Base-by-base conservation (phyloP, 495 filamentous ascomycete genomes). In the Hypomontagnella submonticulosa region DNA sequence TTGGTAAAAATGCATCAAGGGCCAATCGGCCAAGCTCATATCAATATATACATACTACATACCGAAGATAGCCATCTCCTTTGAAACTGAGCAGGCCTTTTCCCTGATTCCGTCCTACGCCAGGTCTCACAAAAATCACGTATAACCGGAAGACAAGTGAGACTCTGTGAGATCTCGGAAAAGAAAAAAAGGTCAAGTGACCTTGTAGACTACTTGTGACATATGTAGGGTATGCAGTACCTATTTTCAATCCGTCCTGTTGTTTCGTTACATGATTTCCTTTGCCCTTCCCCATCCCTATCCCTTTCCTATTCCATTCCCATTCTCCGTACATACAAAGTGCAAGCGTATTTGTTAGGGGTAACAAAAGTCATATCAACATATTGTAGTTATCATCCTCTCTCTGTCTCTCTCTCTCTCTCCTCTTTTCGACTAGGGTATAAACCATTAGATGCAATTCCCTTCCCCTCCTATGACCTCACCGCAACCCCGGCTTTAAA, bases 401-500 rank as follows among this genome's bases (percentile, higher is more conserved):
- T 13, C 36, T 18, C 16, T 43, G 6, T 16, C 16, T 47, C 34
- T n/a, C 43, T 40, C 36, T 18, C 18, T 19, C 50, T 19, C 32
- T 34, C 30, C 18, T 37, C 13, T 16, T 32, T 38, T 38, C 36
- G 9, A 38, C n/a, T 2, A 8, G n/a, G 36, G 10, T 13, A 38
- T 38, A 8, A 11, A 11, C 9, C n/a, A 38, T 37, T 52, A 7
- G 11, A 12, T 37, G 0, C n/a, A 46, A 34, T 36, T 40, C 40
- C 34, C 33, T 51, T 34, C 40, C 32, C 20, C 32, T 11, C 38
- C 36, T 52, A 63, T 16, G 44, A 16, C 27, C 49, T 32, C 33
- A 43, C 42, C 30, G 30, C 10, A 40, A 63, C 44, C 0, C 66
- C 65, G 27, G 50, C 57, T 59, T 43, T 65, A 50, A 79, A 81